Percentiles rank a stretch among this genome's conserved stretches.
phyloP scores from a whole-genome alignment of 768 basidiomycete species.

The Cystobasidium ongulense region DNA sequence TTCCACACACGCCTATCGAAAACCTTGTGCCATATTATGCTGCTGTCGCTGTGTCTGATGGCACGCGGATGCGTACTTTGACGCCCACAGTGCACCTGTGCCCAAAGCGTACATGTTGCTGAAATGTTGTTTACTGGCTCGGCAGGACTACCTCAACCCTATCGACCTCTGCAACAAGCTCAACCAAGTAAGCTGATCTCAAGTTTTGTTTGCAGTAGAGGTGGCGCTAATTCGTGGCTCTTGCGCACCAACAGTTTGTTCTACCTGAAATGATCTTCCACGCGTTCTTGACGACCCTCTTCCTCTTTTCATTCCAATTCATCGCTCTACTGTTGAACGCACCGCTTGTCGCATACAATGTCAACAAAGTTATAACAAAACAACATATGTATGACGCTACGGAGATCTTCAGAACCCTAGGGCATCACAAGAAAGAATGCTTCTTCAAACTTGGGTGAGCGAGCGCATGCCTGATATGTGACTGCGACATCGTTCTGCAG shows the following conservation, averaged over 20 bases:
- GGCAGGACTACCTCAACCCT: slow-evolving; percentile 83
- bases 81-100: too few species aligned
- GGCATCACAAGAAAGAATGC: slow-evolving; percentile 89
- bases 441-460: slow-evolving; percentile 73
- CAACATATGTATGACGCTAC: slow-evolving; percentile 98
- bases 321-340: slow-evolving; percentile 78
- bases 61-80: too few species aligned
- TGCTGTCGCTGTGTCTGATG: too few species aligned
- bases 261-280: slow-evolving; percentile 93
- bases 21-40: too few species aligned
- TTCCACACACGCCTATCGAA: too few species aligned
- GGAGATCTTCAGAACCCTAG: slow-evolving; percentile 92
- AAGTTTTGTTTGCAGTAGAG: background rate
- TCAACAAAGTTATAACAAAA: slow-evolving; percentile 69
- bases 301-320: slow-evolving; percentile 95
- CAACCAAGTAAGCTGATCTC: slow-evolving; percentile 71
- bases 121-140: background rate
- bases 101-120: background rate
- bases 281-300: slow-evolving; percentile 77
- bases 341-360: slow-evolving; percentile 79
- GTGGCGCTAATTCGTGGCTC: background rate
- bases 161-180: slow-evolving; percentile 99
- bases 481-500: slow-evolving; percentile 34
- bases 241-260: slow-evolving; percentile 62
- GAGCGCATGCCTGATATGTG: slow-evolving; percentile 42